Percentiles rank a stretch among this genome's conserved stretches.
Conservation (phyloP, 208 protist species). For the Leishmania braziliensis region DNA sequence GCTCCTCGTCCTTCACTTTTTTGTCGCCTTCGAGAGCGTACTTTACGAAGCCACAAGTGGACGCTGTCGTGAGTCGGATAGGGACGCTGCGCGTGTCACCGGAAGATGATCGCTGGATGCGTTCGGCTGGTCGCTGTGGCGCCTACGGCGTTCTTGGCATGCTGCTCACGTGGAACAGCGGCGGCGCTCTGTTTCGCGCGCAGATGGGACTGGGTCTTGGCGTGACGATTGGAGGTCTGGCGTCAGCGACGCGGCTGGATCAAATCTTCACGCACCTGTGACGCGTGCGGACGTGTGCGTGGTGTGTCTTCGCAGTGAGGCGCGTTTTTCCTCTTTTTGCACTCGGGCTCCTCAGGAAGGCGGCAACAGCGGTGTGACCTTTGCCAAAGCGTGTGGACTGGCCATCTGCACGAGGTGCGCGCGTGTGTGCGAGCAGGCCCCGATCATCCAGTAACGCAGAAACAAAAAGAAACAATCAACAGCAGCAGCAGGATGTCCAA, state of each 20-base stretch:
- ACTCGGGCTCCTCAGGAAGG: neutral
- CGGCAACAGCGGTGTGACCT: neutral
- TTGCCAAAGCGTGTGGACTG: neutral
- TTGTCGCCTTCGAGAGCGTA: neutral
- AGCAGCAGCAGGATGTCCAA: neutral
- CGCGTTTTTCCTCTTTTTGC: neutral
- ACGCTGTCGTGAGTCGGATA: slow-evolving; percentile 60
- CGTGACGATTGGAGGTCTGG: slow-evolving; percentile 38
- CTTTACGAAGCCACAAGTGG: slow-evolving; percentile 68
- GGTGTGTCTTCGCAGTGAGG: neutral
- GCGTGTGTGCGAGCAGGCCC: neutral
- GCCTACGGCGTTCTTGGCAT: slow-evolving; percentile 61
- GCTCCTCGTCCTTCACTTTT: neutral
- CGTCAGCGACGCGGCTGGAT: slow-evolving; percentile 68
- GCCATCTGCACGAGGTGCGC: neutral
- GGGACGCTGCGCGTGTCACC: slow-evolving; percentile 44
- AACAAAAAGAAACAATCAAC: neutral
- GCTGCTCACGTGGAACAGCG: slow-evolving; percentile 79
- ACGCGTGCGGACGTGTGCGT: neutral
- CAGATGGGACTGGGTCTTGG: slow-evolving; percentile 75
- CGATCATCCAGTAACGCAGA: neutral
- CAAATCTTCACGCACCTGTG: slow-evolving; percentile 52
- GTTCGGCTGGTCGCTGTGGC: slow-evolving; percentile 51
- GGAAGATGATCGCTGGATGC: slow-evolving; percentile 72
- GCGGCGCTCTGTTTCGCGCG: slow-evolving; percentile 50